A percentile compares a stretch with the other conserved stretches of the same genome.
Evolutionary conservation across 2,329 filamentous ascomycete species (phyloP).

Genomic region (Penicillium carneum): DNA sequence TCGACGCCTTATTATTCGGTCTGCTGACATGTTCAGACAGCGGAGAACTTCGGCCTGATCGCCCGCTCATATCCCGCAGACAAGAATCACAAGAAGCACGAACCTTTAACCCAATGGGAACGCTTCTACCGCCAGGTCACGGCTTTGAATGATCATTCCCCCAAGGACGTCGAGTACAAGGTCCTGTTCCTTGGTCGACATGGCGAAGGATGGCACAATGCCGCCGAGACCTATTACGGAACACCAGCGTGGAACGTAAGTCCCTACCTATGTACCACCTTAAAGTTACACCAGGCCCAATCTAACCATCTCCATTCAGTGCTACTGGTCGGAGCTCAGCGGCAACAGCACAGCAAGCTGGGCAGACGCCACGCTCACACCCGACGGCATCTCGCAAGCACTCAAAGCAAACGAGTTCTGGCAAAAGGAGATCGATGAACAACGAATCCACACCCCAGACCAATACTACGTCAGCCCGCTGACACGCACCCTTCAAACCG

Average conservation of each 20-base stretch:
- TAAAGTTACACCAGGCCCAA: not conserved
- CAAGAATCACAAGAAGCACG: slow-evolving; percentile 30
- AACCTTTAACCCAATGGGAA: slow-evolving; percentile 61
- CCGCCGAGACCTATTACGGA: slow-evolving; percentile 64
- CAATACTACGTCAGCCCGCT: slow-evolving; percentile 64
- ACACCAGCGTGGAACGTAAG: slow-evolving; percentile 66
- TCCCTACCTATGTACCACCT: slow-evolving; percentile 13
- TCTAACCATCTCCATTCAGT: slow-evolving; percentile 41
- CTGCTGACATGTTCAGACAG: slow-evolving; percentile 39
- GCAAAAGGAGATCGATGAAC: slow-evolving; percentile 54
- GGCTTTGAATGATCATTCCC: slow-evolving; percentile 54
- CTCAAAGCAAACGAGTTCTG: slow-evolving; percentile 56
- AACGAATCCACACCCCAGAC: slow-evolving; percentile 61
- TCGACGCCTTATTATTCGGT: not conserved
- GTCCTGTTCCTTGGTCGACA: slow-evolving; percentile 67
- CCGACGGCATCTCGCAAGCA: slow-evolving; percentile 60
- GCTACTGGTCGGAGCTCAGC: slow-evolving; percentile 64
- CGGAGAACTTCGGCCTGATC: slow-evolving; percentile 59
- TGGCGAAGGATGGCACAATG: slow-evolving; percentile 68
- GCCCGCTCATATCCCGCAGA: slow-evolving; percentile 56
- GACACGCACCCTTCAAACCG: slow-evolving; percentile 64
- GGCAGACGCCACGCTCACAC: slow-evolving; percentile 65
- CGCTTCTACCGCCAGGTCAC: slow-evolving; percentile 60
- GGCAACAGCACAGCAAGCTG: slow-evolving; percentile 64
- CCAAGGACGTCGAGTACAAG: slow-evolving; percentile 58